Conservation (phyloP, 768 basidiomycete species). For the Pleurotus sapidus region DNA sequence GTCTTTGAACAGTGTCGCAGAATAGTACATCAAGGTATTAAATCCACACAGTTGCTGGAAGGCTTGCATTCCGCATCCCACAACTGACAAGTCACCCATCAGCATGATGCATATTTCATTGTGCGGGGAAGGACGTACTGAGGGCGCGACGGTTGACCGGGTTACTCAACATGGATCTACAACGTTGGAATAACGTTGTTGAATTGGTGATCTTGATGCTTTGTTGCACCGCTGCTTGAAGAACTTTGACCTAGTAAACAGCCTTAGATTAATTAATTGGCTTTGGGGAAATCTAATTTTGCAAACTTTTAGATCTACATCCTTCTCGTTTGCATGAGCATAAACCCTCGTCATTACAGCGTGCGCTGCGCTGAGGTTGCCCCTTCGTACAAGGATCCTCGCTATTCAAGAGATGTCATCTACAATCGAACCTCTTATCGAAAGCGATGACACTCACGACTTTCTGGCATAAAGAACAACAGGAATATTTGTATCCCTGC, state of each 20-base stretch:
- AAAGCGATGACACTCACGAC: constrained; percentile 47
- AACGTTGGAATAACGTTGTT: constrained; percentile 58
- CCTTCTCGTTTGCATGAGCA: constrained; percentile 54
- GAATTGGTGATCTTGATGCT: constrained; percentile 60
- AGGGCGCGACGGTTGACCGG: constrained; percentile 67
- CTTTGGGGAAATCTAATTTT: background rate
- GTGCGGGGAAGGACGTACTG: constrained; percentile 40
- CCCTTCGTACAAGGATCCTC: constrained; percentile 62
- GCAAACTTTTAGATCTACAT: constrained; percentile 63
- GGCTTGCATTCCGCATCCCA: constrained; percentile 79
- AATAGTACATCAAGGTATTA: constrained; percentile 77
- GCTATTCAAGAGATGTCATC: constrained; percentile 20
- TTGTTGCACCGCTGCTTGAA: constrained; percentile 57
- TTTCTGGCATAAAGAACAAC: constrained; percentile 72
- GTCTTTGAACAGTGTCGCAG: constrained; percentile 74
- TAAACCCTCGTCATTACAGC: constrained; percentile 68
- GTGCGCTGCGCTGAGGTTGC: constrained; percentile 46
- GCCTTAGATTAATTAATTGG: background rate
- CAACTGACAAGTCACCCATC: constrained; percentile 40
- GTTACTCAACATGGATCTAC: constrained; percentile 50
- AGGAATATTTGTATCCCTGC: constrained; percentile 60
- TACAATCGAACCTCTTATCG: background rate
- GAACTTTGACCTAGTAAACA: constrained; percentile 46
- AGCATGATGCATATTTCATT: background rate
- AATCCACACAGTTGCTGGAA: constrained; percentile 85